Base-by-base conservation (phyloP, 306 rosid genomes). In the Vigna mungo region DNA sequence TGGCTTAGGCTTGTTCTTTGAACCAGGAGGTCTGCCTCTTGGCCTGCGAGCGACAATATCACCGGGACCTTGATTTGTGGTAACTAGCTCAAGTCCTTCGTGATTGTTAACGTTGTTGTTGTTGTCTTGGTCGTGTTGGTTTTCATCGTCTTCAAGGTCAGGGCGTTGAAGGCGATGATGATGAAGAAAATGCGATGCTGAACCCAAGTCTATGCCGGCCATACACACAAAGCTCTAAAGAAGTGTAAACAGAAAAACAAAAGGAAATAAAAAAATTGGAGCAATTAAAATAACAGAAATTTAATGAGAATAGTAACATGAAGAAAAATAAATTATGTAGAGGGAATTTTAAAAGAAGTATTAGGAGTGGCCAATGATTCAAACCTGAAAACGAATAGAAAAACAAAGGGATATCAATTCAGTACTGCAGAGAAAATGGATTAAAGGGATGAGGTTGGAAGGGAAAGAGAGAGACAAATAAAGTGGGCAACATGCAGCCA, bases 161-260 rank as follows among this genome's bases (percentile, higher is more conserved):
- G 93, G 90, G 71, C 86, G 87, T 62, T 89, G 96, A 71, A 89
- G 89, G 68, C 91, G 95, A 56, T 90, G 90, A 56, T 90, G 90
- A 64, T 90, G 89, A 68, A 87, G 87, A 81, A 94, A 92, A 89
- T 87, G 95, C 75, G 98, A 92, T 78, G 97, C 92, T 84, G 96
- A 92, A 75, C 97, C 92, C 86, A 94, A 87, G 90, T 92, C 96
- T 88, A 94, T 85, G 86, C 97, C 96, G 87, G 96, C 96, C 98
- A 94, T 94, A 87, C 65, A 89, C 79, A 89, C 79, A 62, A 71
- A 84, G 80, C 79, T 85, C 85, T 82, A 82, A 83, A 83, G 68
- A 84, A 81, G 79, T 76, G 39, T 21, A 54, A 80, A 82, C 85
- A 84, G 75, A 53, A 82, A 81, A 82, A 74, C 81, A 82, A 85